Evolutionary conservation across 2,329 filamentous ascomycete genomes (phyloP), one percentile per base, ranked within the genome.

Genomic region (Diaporthe australafricana): DNA sequence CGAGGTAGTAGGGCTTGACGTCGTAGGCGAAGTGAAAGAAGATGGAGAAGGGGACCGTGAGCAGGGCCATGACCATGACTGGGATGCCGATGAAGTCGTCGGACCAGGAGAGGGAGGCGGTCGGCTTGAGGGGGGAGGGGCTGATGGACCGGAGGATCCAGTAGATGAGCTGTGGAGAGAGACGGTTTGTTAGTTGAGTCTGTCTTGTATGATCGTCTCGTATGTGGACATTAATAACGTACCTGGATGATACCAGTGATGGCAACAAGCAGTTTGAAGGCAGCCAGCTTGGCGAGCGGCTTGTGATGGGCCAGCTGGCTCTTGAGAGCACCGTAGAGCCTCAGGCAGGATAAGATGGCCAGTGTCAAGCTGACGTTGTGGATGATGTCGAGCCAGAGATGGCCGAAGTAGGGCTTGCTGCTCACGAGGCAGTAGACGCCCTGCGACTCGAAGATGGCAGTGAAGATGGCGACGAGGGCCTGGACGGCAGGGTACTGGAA

Each of bases 401-500:
- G 79, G 16, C 79, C 79, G 48, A 77, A 79, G 60, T 78, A 73
- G 5, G 77, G 42, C 48, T 76, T 76, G 40, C 75, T 77, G 17
- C 76, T 76, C 5, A 74, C 78, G 22, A 79, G 76, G 72, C 81
- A 82, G 74, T 78, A 82, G 17, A 77, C 75, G 5, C 76, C 76
- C 1, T 74, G 74, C 0, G 74, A 77, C 53, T 82, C 75, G 3
- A 79, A 79, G 68, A 80, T 75, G 53, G 75, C 76, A n/a, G 77
- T 77, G 38, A 78, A 56, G 38, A 79, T 89, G 83, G 74, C 87
- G 84, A 79, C 85, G 4, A 77, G 25, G n/a, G 80, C 48, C 40
- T 77, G 73, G 30, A 83, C 70, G 32, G 80, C 74, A 0, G 83
- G 81, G 53, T 83, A 85, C 75, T 86, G 84, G 52, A 85, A 82